Base-by-base conservation (phyloP, 176 grass and related monocot species). In the Musa beccarii region DNA sequence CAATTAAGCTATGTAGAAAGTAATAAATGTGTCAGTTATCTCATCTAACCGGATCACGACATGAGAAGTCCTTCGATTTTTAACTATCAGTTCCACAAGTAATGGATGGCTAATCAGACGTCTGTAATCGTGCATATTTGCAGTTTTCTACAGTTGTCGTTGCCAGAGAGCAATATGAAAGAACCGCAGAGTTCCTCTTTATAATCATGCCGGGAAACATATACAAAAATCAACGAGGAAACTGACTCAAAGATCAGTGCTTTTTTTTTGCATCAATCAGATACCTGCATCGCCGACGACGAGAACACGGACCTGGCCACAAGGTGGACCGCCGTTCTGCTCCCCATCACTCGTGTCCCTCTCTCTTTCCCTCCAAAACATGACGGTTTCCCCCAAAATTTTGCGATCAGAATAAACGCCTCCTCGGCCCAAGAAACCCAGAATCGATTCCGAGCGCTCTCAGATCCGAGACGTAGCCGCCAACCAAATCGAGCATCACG, bases 271-370 rank as follows among this genome's bases (percentile, higher is more conserved):
- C 51, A 67, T 54, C 26, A 22, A n/a, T 13, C 17, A 63, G 67
- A 21, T 43, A 91, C 90, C 90, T 87, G 88, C 91, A 89, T 99
- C 95, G 15, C 95, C 95, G 49, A 94, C 86, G 69, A 99, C 76
- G 79, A 99, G 90, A 65, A 99, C 88, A 34, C 95, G 88, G 52
- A 91, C 84, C 76, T 99, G 95, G 59, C 90, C 90, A 56, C 88
- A 93, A 66, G 88, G 90, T 0, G 84, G 88, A 1, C 86, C 81
- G 72, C 83, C 88, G 82, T 73, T 89, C 78, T 89, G 90, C 80
- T 94, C 86, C 77, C 90, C 68, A 71, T 74, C 74, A 71, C 82
- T 61, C 29, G 12, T 79, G 21, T 68, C 63, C 74, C 77, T 84
- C 84, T 90, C 76, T 74, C 78, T 86, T 12, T 91, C 91, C 89